Evolutionary conservation across 179 eudicot species (phyloP).

Genomic region (Nepenthes alata): DNA sequence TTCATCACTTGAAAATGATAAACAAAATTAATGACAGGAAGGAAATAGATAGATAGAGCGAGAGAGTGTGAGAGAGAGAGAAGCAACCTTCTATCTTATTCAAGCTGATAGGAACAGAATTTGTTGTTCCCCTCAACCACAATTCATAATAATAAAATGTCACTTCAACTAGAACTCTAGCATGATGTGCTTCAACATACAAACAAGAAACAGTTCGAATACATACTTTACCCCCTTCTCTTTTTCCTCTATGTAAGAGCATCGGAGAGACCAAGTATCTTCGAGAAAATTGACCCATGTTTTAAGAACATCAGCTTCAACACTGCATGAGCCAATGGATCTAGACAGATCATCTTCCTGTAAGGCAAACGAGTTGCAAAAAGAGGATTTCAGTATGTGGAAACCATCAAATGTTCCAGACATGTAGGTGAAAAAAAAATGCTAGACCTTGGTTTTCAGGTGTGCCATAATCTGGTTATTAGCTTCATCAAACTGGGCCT

Average conservation of each 20-base stretch:
- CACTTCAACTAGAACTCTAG: neutral
- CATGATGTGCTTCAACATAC: neutral
- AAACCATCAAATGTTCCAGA: neutral
- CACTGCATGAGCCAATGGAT: constrained; percentile 59
- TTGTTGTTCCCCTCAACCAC: neutral
- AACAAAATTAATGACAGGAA: constrained; percentile 6
- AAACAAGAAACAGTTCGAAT: neutral
- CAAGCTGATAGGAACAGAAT: neutral
- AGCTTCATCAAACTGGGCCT: constrained; percentile 94
- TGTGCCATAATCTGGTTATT: constrained; percentile 85
- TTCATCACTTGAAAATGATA: constrained; percentile 48
- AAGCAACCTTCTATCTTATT: too few relatives aligned
- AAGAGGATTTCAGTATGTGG: neutral
- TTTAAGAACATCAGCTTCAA: constrained; percentile 66
- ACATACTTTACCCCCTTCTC: constrained; percentile 75
- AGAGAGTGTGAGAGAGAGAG: too few relatives aligned
- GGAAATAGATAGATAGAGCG: neutral
- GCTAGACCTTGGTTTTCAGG: constrained; percentile 62
- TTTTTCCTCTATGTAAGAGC: constrained; percentile 48
- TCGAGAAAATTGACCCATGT: constrained; percentile 96
- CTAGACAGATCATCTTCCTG: constrained; percentile 82
- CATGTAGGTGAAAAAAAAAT: constrained; percentile 5
- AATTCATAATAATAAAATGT: neutral
- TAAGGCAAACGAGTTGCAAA: neutral
- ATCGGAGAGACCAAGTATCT: constrained; percentile 87